phyloP scores from a whole-genome alignment of 2,329 filamentous ascomycete species.

The Calonectria honghensis region DNA sequence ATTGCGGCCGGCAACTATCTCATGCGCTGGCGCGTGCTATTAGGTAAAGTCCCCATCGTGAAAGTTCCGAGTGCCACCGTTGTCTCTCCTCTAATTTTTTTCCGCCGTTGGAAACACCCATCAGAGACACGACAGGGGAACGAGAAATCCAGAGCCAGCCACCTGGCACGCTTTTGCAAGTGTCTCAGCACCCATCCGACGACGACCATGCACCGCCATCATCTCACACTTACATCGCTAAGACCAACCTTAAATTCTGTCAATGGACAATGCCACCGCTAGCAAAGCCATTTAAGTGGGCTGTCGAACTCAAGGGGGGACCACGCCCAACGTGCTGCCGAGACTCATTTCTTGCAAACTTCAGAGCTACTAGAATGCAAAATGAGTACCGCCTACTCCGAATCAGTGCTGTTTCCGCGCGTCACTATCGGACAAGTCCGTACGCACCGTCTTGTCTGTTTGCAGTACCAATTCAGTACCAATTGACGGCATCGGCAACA shows the following conservation, averaged over 20 bases:
- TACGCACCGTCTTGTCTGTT: neutral
- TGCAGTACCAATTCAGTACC: neutral
- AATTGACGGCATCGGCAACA: neutral
- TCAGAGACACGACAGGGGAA: neutral
- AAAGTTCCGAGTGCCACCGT: neutral
- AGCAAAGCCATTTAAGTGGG: conserved; percentile 25
- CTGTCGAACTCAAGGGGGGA: conserved; percentile 4
- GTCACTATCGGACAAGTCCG: neutral
- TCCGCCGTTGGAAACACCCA: conserved; percentile 11
- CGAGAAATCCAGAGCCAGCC: neutral
- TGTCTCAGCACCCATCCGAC: conserved; percentile 18
- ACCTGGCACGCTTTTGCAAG: neutral
- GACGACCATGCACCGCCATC: neutral
- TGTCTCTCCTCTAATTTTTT: neutral
- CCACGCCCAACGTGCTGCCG: neutral
- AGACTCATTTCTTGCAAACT: conserved; percentile 18
- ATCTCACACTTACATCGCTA: conserved; percentile 25
- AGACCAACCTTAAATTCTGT: conserved; percentile 24
- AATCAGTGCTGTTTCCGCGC: neutral
- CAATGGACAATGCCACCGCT: conserved; percentile 22
- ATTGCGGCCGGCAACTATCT: neutral
- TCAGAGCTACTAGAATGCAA: conserved; percentile 9
- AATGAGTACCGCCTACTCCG: conserved; percentile 7
- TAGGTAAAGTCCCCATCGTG: conserved; percentile 6
- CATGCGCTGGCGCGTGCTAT: neutral